Evolutionary conservation across 176 grass and related monocot genomes (phyloP), one percentile per base, ranked within the genome.

Genomic region (Puya raimondii): DNA sequence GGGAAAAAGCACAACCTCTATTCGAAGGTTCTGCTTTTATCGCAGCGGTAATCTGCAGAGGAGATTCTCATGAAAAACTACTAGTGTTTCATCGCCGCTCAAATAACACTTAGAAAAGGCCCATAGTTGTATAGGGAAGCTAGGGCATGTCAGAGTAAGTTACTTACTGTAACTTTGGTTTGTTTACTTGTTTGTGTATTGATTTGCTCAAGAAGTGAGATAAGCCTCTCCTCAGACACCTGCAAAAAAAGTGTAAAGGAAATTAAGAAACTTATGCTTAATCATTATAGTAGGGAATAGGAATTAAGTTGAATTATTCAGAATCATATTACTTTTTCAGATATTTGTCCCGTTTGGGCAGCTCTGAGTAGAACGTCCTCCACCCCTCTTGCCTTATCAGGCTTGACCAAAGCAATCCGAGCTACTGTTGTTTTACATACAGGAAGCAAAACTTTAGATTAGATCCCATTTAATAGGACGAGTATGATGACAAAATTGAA

Each of bases 361-460:
- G 89, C 85, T 83, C 95, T 91, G 49, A 99, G 76, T 48, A 99
- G 22, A 78, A 88, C 80, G 86, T 99, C 95, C 74, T 99, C 95
- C 74, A 99, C 95, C 1, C 87, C 85, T 87, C 90, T 99, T 50
- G 95, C 90, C 80, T 94, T 99, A 23, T 99, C 95, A 88, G 95
- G 90, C 65, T 93, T 99, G 68, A 99, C 95, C 81, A 94, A 86
- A 59, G 86, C 86, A 79, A 94, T 94, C n/a, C 90, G 83, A 65
- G 90, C 76, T 11, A 89, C 90, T 94, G 78, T 48, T 33, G 64
- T 73, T 69, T 67, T 53, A 51, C 64, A 71, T 29, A 66, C 2
- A 72, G 74, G 29, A 16, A 79, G 26, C 57, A 71, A 16, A 64
- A 14, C 53, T 63, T 51, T 72, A 15, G 11, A 18, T 20, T 71